Evolutionary conservation across 345 rosid genomes (phyloP), one percentile per base, ranked within the genome.

Genomic region (Gossypium australe): DNA sequence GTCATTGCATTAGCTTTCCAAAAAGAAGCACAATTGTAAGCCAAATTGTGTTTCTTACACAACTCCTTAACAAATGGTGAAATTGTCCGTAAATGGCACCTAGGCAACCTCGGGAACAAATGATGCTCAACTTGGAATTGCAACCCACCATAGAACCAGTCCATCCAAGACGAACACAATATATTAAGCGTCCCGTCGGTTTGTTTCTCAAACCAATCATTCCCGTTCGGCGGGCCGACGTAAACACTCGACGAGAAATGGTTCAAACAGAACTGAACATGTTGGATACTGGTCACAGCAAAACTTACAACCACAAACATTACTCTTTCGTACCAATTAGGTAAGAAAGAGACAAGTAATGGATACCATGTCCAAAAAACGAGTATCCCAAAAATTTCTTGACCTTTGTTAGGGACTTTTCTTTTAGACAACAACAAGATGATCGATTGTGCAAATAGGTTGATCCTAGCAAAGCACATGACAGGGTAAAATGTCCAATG

Each of bases 41-140:
- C 86, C 76, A 87, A 64, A 22, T 85, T 78, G 63, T 87, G 90
- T 81, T 85, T 87, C 85, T 81, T 87, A 83, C 90, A 87, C 1
- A 87, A 82, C 75, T 87, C 90, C 75, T n/a, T 67, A 53, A 87
- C 82, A 18, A 87, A 73, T 0, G 90, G 90, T 2, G 90, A 82
- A 49, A 83, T 65, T 63, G 66, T 83, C 25, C 90, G 74, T 1
- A 87, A 84, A 38, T 85, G 77, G 77, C 86, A 77, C 27, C 90
- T 64, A 52, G 90, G 90, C 86, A 87, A 66, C 41, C 86, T 82
- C 5, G 89, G 87, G 43, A 90, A 90, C 79, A 90, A 78, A 78
- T 90, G 95, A 80, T 90, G 95, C 83, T 87, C 95, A 44, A 88
- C 22, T 81, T 90, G 95, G 79, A 88, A 90, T 75, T 90, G 93